Evolutionary conservation across 805 yeast species (phyloP).

Genomic region (Wickerhamiella kazuoi): DNA sequence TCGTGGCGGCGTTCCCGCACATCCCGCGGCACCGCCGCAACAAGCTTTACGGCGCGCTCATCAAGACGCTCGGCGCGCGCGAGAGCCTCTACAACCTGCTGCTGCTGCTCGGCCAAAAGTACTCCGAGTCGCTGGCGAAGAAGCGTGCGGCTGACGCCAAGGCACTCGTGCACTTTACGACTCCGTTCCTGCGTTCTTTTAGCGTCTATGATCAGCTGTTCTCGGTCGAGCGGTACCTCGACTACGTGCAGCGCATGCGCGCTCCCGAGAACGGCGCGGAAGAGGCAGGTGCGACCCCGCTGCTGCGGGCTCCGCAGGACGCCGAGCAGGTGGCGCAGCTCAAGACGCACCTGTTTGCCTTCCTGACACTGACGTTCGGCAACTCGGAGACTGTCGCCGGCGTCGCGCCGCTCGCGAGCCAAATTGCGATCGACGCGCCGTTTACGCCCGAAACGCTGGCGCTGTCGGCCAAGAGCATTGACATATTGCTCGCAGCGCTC

Average conservation of each 20-base stretch:
- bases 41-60: slow-evolving; percentile 61
- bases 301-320: slow-evolving; percentile 18
- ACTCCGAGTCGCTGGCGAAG: slow-evolving; percentile 23
- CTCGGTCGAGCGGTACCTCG: slow-evolving; percentile 16
- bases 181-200: slow-evolving; percentile 52
- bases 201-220: slow-evolving; percentile 37
- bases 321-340: slow-evolving; percentile 30
- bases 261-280: slow-evolving; percentile 20
- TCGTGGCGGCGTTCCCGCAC: slow-evolving; percentile 86
- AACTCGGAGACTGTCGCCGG: slow-evolving; percentile 23
- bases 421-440: slow-evolving; percentile 22
- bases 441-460: slow-evolving; percentile 7
- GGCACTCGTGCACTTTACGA: slow-evolving; percentile 51
- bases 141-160: slow-evolving; percentile 47
- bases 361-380: slow-evolving; percentile 33
- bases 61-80: slow-evolving; percentile 53
- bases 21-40: slow-evolving; percentile 95
- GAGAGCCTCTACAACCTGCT: slow-evolving; percentile 53
- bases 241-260: slow-evolving; percentile 6
- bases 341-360: slow-evolving; percentile 37
- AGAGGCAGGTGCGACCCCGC: slow-evolving; percentile 39
- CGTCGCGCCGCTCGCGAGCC: slow-evolving; percentile 34
- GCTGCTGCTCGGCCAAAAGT: slow-evolving; percentile 68
- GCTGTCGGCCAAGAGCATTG: slow-evolving; percentile 14
- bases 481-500: slow-evolving; percentile 9